Base-by-base conservation (phyloP, 805 yeast genomes). In the Pichia heedii region DNA sequence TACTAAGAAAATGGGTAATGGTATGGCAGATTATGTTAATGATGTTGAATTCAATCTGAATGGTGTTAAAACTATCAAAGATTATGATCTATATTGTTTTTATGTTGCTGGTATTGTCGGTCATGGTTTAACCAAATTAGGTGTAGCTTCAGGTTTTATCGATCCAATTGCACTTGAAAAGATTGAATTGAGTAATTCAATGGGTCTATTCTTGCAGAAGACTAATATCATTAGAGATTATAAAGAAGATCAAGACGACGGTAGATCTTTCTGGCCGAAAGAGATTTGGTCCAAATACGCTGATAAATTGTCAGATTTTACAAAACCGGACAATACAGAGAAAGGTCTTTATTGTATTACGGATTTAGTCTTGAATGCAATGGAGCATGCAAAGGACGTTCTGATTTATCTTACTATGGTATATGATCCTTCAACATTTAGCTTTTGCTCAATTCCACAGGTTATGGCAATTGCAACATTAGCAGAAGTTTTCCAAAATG, bases 71-170 rank as follows among this genome's bases (percentile, higher is more conserved):
- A 86, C 96, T 1, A 61, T 84, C 37, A 69, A 74, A 48, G 97
- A 88, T 58, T 93, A 84, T 60, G 89, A 93, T 60, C 70, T 82
- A 48, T 93, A 93, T 69, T 93, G 99, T 65, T 89, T 89, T 65
- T 86, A 89, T 57, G 99, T 93, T 46, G 98, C 99, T 2, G 99
- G 98, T 2, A 71, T 93, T 42, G 97, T 93, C 34, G 98, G 99
- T 45, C 96, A 88, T 58, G 98, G 98, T 3, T 70, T 88, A 53
- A 88, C 97, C 11, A 76, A 83, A 49, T 69, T 93, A 63, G 77
- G 87, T 54, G 81, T 84, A 18, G 70, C 78, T 36, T 95, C 96
- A 22, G 61, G 70, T 15, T 87, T 85, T 57, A 84, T 84, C 33
- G 75, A 78, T 44, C 60, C 68, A 1, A 69, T 69, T 22, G 63